phyloP scores from a whole-genome alignment of 768 basidiomycete genomes.

The Rhodotorula taiwanensis region DNA sequence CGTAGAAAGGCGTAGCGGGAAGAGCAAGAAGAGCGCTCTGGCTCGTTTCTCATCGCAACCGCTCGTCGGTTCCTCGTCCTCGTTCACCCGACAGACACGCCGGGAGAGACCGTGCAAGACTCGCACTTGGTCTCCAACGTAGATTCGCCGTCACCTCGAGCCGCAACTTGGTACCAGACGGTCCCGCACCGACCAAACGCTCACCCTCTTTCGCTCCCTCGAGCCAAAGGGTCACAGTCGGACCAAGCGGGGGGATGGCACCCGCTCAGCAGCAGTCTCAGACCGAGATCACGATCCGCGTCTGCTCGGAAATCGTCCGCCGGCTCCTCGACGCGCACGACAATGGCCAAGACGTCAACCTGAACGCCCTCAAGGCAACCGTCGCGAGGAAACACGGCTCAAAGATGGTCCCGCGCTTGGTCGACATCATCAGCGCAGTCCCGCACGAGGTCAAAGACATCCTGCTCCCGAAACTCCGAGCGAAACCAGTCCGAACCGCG shows the following conservation, averaged over 20 bases:
- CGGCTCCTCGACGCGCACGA: conserved; percentile 86
- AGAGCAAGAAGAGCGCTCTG: no score
- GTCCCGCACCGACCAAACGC: no score
- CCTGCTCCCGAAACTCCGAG: conserved; percentile 77
- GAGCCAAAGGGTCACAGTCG: background rate
- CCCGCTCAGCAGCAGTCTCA: conserved; percentile 47
- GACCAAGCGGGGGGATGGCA: no score
- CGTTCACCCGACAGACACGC: no score
- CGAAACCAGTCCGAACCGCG: conserved; percentile 90
- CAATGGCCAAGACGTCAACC: conserved; percentile 64
- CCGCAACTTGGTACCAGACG: no score
- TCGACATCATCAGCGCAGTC: conserved; percentile 96
- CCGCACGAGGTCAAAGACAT: conserved; percentile 95
- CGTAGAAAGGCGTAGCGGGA: no score
- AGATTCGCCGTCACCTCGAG: no score
- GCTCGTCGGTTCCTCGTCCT: no score
- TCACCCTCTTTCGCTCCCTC: background rate
- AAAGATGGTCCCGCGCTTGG: conserved; percentile 80
- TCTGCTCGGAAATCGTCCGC: conserved; percentile 88
- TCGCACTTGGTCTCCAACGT: no score
- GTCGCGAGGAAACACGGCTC: conserved; percentile 84
- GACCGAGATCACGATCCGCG: conserved; percentile 79
- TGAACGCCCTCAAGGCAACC: conserved; percentile 78
- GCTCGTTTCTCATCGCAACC: no score
- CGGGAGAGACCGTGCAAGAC: no score